These are phyloP conservation scores for Boletus rubescentipes DNA, from an alignment of 768 basidiomycete genomes.

Conservation along the genomic window DNA sequence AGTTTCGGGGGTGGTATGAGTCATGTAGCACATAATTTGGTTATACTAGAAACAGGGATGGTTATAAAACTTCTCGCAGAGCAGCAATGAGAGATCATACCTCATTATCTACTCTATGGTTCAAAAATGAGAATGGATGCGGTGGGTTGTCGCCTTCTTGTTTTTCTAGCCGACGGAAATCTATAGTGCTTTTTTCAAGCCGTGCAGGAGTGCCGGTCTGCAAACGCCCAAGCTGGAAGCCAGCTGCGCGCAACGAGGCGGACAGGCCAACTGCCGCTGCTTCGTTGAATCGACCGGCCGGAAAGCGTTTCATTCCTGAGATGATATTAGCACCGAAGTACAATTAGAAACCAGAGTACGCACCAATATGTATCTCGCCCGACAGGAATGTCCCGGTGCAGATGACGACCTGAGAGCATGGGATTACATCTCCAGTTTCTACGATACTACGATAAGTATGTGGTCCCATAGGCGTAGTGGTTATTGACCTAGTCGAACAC, in stretches of 20 bases:
- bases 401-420: conserved; percentile 79
- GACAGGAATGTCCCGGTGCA: conserved; percentile 92
- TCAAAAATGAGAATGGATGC: conserved; percentile 74
- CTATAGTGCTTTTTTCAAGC: conserved; percentile 65
- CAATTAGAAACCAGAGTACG: neutral
- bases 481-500: conserved; percentile 64
- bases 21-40: conserved; percentile 73
- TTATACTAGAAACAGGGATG: conserved; percentile 47
- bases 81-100: conserved; percentile 36
- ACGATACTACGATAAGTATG: conserved; percentile 6
- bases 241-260: conserved; percentile 66
- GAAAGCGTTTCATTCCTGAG: conserved; percentile 66
- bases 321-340: neutral
- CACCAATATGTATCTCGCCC: conserved; percentile 89
- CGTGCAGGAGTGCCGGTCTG: conserved; percentile 89
- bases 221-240: conserved; percentile 79
- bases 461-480: neutral
- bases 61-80: neutral
- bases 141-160: conserved; percentile 71
- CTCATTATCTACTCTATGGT: conserved; percentile 65
- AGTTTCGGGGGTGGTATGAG: conserved; percentile 68
- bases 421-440: conserved; percentile 76
- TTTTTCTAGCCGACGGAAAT: conserved; percentile 57
- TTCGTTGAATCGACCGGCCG: conserved; percentile 76
- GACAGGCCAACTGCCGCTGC: conserved; percentile 74